Evolutionary conservation across 2,329 filamentous ascomycete genomes (phyloP), one percentile per base, ranked within the genome.

Genomic region (Helicocarpus griseus): DNA sequence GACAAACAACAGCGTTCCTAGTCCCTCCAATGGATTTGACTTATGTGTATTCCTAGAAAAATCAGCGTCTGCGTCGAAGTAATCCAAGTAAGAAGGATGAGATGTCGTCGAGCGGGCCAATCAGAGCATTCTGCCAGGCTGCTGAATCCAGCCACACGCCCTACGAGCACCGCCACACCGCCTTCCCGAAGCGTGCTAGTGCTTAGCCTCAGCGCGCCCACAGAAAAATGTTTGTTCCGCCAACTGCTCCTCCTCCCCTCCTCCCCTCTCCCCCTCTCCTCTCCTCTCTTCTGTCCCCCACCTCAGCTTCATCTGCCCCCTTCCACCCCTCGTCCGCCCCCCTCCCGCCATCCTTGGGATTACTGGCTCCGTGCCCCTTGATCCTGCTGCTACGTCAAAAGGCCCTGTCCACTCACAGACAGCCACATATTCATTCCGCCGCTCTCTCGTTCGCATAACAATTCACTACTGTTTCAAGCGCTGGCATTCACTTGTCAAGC

Each of bases 401-500:
- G 8, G 43, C 44, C 31, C 46, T 29, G 35, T 33, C 40, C 31
- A n/a, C 14, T 28, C 31, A 9, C 21, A 47, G 31, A 47, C 45
- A 33, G 31, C n/a, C 29, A 21, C 31, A 22, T 40, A 39, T 62
- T 60, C 54, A 58, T 62, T 57, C 57, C 54, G 49, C 63, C 54
- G 50, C 50, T 51, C 50, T 51, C 44, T 52, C 50, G 52, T 48
- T 47, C 45, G 31, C 36, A 22, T 14, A 38, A 35, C 31, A 24
- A 24, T n/a, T n/a, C n/a, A n/a, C 17, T 31, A 8, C 33, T 44
- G 38, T 50, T 50, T 47, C 44, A 47, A 38, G 65, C 67, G 70
- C 72, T 73, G 71, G 70, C 72, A 74, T 74, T 74, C 66, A 71
- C 71, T 74, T 74, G 72, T 73, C 71, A 69, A 74, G 72, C 54